Percentiles rank a stretch among this genome's conserved stretches.
Evolutionary conservation across 2,329 filamentous ascomycete genomes (phyloP).

Genomic region (Clonostachys chloroleuca): DNA sequence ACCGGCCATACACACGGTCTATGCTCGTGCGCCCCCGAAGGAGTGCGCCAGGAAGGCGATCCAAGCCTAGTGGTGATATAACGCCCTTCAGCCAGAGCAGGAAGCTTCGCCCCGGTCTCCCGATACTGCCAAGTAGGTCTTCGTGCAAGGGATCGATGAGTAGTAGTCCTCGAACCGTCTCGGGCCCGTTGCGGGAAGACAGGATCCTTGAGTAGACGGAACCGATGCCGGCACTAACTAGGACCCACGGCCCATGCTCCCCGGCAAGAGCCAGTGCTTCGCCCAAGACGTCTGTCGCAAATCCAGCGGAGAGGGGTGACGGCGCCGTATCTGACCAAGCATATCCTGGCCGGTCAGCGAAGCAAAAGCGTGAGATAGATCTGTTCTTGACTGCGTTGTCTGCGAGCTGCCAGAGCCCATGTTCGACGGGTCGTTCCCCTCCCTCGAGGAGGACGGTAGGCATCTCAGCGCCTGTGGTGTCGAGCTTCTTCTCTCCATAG

Average conservation of each 20-base stretch:
- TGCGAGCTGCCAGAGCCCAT: slow-evolving; percentile 76
- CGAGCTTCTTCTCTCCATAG: slow-evolving; percentile 57
- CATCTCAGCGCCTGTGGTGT: slow-evolving; percentile 43
- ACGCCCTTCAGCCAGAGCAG: slow-evolving; percentile 81
- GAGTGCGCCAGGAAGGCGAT: slow-evolving; percentile 73
- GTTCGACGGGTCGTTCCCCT: slow-evolving; percentile 74
- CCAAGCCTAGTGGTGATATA: slow-evolving; percentile 80
- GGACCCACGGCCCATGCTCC: slow-evolving; percentile 84
- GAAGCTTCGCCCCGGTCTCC: slow-evolving; percentile 69
- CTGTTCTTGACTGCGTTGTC: slow-evolving; percentile 72
- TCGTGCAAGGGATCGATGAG: slow-evolving; percentile 89
- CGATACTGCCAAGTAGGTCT: slow-evolving; percentile 69
- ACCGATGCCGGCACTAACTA: slow-evolving; percentile 82
- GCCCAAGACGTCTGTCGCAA: slow-evolving; percentile 84
- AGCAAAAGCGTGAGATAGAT: slow-evolving; percentile 86
- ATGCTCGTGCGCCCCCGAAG: slow-evolving; percentile 75
- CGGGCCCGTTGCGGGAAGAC: slow-evolving; percentile 71
- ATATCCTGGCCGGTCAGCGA: slow-evolving; percentile 87
- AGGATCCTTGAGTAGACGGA: slow-evolving; percentile 90
- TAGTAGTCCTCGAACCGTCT: slow-evolving; percentile 68
- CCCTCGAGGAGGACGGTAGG: slow-evolving; percentile 85
- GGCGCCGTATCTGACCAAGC: slow-evolving; percentile 88
- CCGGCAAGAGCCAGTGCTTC: slow-evolving; percentile 78
- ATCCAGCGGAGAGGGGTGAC: slow-evolving; percentile 87
- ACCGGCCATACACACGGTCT: slow-evolving; percentile 80